phyloP scores from a whole-genome alignment of 192 early-diverging fungal genomes.

The Entomortierella lignicola region DNA sequence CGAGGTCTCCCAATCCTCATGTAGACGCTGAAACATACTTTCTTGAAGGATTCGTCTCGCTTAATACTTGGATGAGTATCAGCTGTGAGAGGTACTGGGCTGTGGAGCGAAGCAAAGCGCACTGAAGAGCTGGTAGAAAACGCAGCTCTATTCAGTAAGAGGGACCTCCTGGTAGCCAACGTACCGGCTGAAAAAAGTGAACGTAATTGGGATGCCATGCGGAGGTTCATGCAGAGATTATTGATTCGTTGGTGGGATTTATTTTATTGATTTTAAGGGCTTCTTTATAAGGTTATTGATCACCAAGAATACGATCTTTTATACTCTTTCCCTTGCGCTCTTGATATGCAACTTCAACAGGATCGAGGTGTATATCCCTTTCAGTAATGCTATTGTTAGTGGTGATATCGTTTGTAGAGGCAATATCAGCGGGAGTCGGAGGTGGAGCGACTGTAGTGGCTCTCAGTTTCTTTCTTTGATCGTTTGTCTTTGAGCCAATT shows the following conservation, averaged over 20 bases:
- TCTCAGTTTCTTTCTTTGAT: neutral
- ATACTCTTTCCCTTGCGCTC: slow-evolving; percentile 32
- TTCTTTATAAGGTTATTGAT: neutral
- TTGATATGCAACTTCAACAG: slow-evolving; percentile 22
- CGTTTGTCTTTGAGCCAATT: slow-evolving; percentile 5
- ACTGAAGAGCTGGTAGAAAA: slow-evolving; percentile 15
- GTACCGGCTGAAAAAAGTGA: neutral
- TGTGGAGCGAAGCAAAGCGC: slow-evolving; percentile 3
- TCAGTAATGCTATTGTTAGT: neutral
- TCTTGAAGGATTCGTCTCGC: slow-evolving; percentile 55
- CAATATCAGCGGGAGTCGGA: slow-evolving; percentile 21
- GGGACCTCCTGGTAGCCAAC: neutral
- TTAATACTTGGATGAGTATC: slow-evolving; percentile 57
- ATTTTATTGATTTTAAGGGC: too few relatives aligned
- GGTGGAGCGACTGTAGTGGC: slow-evolving; percentile 18
- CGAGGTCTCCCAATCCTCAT: too few relatives aligned
- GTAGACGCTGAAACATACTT: slow-evolving; percentile 44
- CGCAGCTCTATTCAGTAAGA: neutral
- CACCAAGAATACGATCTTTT: slow-evolving; percentile 27
- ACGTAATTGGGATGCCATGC: slow-evolving; percentile 14
- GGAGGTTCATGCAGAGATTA: neutral
- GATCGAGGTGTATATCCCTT: slow-evolving; percentile 13
- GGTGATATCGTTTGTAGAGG: neutral
- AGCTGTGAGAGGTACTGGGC: slow-evolving; percentile 39
- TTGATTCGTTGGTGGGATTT: too few relatives aligned